A percentile compares a stretch with the other conserved stretches of the same genome.
Evolutionary conservation across 768 basidiomycete genomes (phyloP).

Genomic region (Cyclocybe cylindracea): DNA sequence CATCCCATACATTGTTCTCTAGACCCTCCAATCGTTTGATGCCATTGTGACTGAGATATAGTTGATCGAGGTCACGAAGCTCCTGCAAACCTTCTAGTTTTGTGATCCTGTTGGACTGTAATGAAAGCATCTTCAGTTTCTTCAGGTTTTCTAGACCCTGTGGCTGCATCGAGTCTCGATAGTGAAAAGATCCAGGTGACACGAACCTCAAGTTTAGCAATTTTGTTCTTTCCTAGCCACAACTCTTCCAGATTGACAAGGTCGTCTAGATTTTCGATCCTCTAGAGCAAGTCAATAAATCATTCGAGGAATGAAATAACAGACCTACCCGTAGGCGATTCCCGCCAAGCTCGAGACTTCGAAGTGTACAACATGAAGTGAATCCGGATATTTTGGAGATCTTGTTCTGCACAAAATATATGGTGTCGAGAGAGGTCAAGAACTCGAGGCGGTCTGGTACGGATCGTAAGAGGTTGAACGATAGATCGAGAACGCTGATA

Average conservation of each 20-base stretch:
- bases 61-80: conserved; percentile 75
- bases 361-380: conserved; percentile 52
- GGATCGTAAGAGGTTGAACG: conserved; percentile 85
- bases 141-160: conserved; percentile 73
- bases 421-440: conserved; percentile 64
- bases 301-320: conserved; percentile 1
- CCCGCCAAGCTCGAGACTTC: conserved; percentile 90
- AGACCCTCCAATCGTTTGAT: conserved; percentile 82
- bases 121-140: conserved; percentile 79
- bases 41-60: conserved; percentile 96
- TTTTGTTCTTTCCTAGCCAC: conserved; percentile 99
- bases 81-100: conserved; percentile 80
- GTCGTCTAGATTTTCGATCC: conserved; percentile 83
- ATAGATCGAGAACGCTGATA: conserved; percentile 81
- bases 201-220: conserved; percentile 79
- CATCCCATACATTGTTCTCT: conserved; percentile 69
- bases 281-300: conserved; percentile 41
- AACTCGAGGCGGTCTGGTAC: conserved; percentile 64
- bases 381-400: conserved; percentile 80
- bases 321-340: conserved; percentile 82
- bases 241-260: conserved; percentile 86
- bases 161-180: neutral
- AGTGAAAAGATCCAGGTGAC: neutral
- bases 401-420: conserved; percentile 97
- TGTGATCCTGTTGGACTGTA: conserved; percentile 93